Percentiles rank a stretch among this genome's conserved stretches.
Evolutionary conservation across 805 yeast genomes (phyloP).

Genomic region (Saccharomycopsis fermentans): DNA sequence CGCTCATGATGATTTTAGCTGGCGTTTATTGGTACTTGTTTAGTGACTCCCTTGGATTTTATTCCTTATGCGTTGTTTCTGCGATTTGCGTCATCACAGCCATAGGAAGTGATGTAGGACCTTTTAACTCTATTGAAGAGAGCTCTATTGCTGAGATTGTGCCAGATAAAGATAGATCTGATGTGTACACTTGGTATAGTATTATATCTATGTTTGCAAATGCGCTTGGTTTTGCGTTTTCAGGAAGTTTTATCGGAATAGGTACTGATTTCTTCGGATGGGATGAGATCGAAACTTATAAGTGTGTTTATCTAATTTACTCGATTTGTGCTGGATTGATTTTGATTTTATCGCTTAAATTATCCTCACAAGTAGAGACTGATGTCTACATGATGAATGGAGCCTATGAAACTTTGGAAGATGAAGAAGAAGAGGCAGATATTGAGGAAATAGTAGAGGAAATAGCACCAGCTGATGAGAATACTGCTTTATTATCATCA

Average conservation of each 20-base stretch:
- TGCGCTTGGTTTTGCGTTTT: background rate
- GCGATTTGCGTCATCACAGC: background rate
- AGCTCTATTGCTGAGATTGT: background rate
- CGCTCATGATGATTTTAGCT: background rate
- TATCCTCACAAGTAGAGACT: background rate
- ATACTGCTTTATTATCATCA: background rate
- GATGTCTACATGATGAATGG: background rate
- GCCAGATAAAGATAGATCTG: background rate
- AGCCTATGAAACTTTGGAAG: background rate
- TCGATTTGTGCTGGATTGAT: background rate
- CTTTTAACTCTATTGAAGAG: background rate
- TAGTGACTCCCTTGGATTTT: background rate
- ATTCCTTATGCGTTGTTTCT: background rate
- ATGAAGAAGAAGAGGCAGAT: background rate
- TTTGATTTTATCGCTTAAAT: background rate
- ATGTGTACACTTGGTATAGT: background rate
- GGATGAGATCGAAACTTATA: background rate
- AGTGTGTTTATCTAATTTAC: background rate
- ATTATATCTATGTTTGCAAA: background rate
- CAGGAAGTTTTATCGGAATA: background rate
- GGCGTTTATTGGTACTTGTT: background rate
- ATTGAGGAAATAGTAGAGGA: background rate
- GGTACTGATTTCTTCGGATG: background rate
- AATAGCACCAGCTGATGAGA: background rate
- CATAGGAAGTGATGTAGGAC: background rate